Conservation (phyloP, 352 stramenopile species). For the Aphanomyces stellatus region DNA sequence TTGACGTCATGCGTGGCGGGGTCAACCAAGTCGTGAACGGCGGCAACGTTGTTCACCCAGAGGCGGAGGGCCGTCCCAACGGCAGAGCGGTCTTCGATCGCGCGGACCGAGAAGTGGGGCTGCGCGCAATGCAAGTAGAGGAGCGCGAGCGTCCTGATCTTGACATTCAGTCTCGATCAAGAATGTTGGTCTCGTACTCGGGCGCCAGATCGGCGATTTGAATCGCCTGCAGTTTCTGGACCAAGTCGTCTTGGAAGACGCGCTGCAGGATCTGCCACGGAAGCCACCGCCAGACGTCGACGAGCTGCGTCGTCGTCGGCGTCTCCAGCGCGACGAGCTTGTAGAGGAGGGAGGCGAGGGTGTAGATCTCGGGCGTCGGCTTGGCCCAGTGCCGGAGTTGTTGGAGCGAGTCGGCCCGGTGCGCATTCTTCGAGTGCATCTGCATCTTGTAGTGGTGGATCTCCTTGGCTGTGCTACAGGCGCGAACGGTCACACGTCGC, state of each 20-base stretch:
- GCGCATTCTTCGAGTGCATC: constrained; percentile 1
- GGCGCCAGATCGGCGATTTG: constrained; percentile 3
- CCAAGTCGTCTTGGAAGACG: constrained; percentile 13
- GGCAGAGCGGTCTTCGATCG: constrained; percentile 1
- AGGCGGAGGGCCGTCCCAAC: constrained; percentile 6
- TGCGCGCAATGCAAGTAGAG: constrained; percentile 17
- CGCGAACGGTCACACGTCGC: too few species aligned
- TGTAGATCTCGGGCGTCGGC: constrained; percentile 14
- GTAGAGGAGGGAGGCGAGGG: constrained; percentile 15
- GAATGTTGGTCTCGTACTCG: not conserved
- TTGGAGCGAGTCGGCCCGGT: constrained; percentile 15
- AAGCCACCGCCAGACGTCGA: constrained; percentile 17
- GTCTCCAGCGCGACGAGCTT: constrained; percentile 18
- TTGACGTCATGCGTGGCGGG: not conserved
- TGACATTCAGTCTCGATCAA: too few species aligned
- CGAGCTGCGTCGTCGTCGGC: not conserved
- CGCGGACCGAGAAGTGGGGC: not conserved
- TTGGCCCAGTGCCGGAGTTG: constrained; percentile 14
- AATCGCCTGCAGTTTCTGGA: constrained; percentile 14
- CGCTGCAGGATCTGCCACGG: not conserved
- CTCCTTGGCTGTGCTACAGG: constrained; percentile 4
- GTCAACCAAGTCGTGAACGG: constrained; percentile 14
- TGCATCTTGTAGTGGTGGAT: not conserved
- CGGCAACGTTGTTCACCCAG: constrained; percentile 18
- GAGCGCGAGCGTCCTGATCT: constrained; percentile 7